Percentiles rank a stretch among this genome's conserved stretches.
Conservation (phyloP, 2,329 filamentous ascomycete species). For the Phyllosticta ampelicida region DNA sequence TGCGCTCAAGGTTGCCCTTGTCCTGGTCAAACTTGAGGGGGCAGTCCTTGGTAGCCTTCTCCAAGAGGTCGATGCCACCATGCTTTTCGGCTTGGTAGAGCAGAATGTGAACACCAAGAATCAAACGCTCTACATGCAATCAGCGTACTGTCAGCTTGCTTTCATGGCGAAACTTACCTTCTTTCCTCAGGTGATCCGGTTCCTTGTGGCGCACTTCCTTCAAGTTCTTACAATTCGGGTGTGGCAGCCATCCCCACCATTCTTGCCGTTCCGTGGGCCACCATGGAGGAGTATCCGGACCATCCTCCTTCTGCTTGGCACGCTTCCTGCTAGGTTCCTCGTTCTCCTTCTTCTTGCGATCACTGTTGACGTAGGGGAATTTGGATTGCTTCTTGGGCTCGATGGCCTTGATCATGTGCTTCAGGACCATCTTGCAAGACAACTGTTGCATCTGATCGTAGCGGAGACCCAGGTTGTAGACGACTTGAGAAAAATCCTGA, state of each 20-base stretch:
- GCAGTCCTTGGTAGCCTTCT: constrained; percentile 10
- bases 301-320: constrained; percentile 35
- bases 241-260: constrained; percentile 6
- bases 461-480: constrained; percentile 20
- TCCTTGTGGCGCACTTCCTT: constrained; percentile 53
- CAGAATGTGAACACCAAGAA: constrained; percentile 11
- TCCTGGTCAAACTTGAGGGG: constrained; percentile 8
- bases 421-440: constrained; percentile 60
- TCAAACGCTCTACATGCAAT: constrained; percentile 3
- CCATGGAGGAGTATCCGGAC: constrained; percentile 20
- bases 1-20: constrained; percentile 6
- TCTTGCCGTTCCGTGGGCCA: constrained; percentile 19
- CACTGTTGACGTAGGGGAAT: constrained; percentile 58
- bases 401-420: constrained; percentile 64
- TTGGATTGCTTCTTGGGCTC: constrained; percentile 69
- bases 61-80: constrained; percentile 4
- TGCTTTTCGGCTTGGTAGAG: constrained; percentile 4
- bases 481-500: constrained; percentile 1
- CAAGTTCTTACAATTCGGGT: background rate
- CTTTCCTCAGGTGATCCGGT: constrained; percentile 61
- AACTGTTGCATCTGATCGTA: constrained; percentile 60
- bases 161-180: constrained; percentile 35
- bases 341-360: constrained; percentile 39
- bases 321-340: constrained; percentile 5
- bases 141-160: background rate